These are phyloP conservation scores for Saturnispora kantuleensis DNA, from an alignment of 805 yeast genomes.

Conservation along the genomic window DNA sequence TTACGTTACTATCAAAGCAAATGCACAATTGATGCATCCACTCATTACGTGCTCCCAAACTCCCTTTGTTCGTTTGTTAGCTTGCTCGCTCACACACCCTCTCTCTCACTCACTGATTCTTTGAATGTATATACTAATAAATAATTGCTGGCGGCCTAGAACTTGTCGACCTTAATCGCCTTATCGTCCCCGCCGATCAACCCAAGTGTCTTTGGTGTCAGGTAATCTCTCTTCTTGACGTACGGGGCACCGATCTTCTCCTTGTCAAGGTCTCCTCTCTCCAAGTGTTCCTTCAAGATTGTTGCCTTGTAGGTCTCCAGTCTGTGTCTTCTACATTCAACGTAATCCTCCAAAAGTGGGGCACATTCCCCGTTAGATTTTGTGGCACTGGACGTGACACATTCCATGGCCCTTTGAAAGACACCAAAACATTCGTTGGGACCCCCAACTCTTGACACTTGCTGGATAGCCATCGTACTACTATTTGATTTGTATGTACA, in stretches of 20 bases:
- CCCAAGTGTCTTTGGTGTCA: slow-evolving; percentile 32
- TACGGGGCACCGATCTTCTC: slow-evolving; percentile 31
- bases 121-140: not conserved
- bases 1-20: too few species aligned
- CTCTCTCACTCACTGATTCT: too few species aligned
- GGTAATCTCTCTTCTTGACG: slow-evolving; percentile 28
- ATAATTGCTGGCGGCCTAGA: slow-evolving; percentile 6
- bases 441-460: slow-evolving; percentile 28
- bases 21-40: too few species aligned
- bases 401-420: slow-evolving; percentile 30
- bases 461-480: slow-evolving; percentile 23
- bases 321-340: slow-evolving; percentile 31
- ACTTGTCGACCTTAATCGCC: slow-evolving; percentile 21
- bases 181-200: slow-evolving; percentile 29
- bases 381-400: slow-evolving; percentile 28
- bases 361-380: slow-evolving; percentile 25
- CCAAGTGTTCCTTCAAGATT: slow-evolving; percentile 25
- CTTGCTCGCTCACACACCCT: too few species aligned
- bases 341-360: slow-evolving; percentile 25
- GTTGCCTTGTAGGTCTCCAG: slow-evolving; percentile 29
- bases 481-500: slow-evolving; percentile 2
- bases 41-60: too few species aligned
- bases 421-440: slow-evolving; percentile 31
- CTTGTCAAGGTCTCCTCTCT: slow-evolving; percentile 19
- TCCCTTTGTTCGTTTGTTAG: too few species aligned